Conservation (phyloP, 73 alveolate species). For the Urostyla sp. region DNA sequence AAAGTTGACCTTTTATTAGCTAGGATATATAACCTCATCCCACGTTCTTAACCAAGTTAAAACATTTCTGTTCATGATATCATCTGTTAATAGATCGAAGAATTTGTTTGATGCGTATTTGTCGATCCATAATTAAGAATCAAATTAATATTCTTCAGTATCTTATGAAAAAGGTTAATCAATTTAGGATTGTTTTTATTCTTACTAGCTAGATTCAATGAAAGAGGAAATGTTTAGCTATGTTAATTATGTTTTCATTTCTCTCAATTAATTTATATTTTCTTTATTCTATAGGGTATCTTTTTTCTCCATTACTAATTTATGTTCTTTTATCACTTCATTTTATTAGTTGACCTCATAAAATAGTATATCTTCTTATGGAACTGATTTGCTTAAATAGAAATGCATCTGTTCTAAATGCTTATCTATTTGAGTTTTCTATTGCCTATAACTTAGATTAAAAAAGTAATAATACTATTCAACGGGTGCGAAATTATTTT, state of each 20-base stretch:
- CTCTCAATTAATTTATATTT: background rate
- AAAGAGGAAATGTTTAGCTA: background rate
- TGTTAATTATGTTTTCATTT: background rate
- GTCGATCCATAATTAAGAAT: constrained; percentile 66
- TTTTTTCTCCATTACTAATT: background rate
- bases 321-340: too few relatives aligned
- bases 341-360: too few relatives aligned
- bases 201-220: background rate
- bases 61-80: constrained; percentile 81
- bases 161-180: too few relatives aligned
- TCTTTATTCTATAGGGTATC: background rate
- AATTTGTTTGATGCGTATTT: constrained; percentile 79
- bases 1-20: constrained; percentile 47
- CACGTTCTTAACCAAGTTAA: constrained; percentile 91
- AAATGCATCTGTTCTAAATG: too few relatives aligned
- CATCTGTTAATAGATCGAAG: constrained; percentile 86
- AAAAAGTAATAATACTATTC: too few relatives aligned
- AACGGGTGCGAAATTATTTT: too few relatives aligned
- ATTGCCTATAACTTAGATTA: too few relatives aligned
- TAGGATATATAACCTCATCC: constrained; percentile 82
- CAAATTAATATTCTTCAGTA: too few relatives aligned
- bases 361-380: too few relatives aligned
- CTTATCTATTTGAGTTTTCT: too few relatives aligned
- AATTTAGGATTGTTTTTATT: background rate
- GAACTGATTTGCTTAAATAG: too few relatives aligned